phyloP scores from a whole-genome alignment of 805 yeast species.

The Hanseniaspora nectarophila region DNA sequence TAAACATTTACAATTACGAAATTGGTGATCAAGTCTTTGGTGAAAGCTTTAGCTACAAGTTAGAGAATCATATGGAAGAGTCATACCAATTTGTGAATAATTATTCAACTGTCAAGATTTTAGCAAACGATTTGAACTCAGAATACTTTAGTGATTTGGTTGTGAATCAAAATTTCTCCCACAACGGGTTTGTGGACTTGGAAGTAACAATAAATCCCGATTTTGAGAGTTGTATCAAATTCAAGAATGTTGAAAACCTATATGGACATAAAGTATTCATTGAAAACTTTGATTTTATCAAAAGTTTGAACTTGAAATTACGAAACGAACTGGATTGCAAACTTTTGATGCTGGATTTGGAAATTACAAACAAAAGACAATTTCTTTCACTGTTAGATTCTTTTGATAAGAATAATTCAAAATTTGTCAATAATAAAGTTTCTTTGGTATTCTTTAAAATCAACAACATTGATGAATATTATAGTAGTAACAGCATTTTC shows the following conservation, averaged over 20 bases:
- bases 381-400: background rate
- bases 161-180: background rate
- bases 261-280: conserved; percentile 14
- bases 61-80: conserved; percentile 7
- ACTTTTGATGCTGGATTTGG: conserved; percentile 8
- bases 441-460: background rate
- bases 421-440: background rate
- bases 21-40: background rate
- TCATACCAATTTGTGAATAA: background rate
- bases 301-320: background rate
- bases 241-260: conserved; percentile 10
- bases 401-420: background rate
- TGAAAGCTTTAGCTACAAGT: background rate
- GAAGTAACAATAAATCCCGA: background rate
- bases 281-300: conserved; percentile 6
- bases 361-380: background rate
- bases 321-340: conserved; percentile 3
- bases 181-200: background rate
- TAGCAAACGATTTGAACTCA: background rate
- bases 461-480: background rate
- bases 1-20: conserved; percentile 1
- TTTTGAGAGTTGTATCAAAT: conserved; percentile 1
- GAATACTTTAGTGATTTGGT: background rate
- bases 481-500: background rate
- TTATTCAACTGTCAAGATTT: background rate